These are phyloP conservation scores for Piper betle DNA, from an alignment of 164 flowering plant species.

Conservation along the genomic window DNA sequence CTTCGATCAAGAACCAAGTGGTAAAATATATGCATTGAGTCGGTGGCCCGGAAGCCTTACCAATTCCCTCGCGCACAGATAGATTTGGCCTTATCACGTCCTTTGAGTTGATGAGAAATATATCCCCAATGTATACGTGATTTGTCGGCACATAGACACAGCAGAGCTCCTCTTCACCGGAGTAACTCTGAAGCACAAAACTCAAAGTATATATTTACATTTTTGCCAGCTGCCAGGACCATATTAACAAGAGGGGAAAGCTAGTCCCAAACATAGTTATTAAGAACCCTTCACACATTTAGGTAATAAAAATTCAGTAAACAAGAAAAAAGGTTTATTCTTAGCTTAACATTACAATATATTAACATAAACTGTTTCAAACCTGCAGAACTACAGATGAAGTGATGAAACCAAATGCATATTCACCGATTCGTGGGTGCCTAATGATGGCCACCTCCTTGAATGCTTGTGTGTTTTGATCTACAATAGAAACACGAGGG, in stretches of 20 bases:
- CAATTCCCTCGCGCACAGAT: slow-evolving; percentile 76
- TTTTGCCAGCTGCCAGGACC: neutral
- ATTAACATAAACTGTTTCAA: neutral
- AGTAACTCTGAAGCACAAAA: slow-evolving; percentile 28
- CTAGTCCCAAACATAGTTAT: neutral
- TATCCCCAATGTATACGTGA: slow-evolving; percentile 69
- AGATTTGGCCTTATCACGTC: slow-evolving; percentile 65
- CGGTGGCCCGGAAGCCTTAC: slow-evolving; percentile 20
- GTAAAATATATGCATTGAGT: neutral
- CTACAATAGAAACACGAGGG: slow-evolving; percentile 22
- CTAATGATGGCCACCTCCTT: slow-evolving; percentile 91
- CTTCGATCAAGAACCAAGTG: no score
- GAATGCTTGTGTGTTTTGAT: slow-evolving; percentile 80
- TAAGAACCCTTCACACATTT: neutral
- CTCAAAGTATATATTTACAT: neutral
- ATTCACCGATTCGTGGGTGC: slow-evolving; percentile 91
- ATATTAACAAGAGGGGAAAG: neutral
- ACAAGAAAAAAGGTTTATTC: neutral
- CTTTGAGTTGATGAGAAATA: slow-evolving; percentile 50
- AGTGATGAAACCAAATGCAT: slow-evolving; percentile 90
- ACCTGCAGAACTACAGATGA: slow-evolving; percentile 67
- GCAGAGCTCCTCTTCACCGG: slow-evolving; percentile 65
- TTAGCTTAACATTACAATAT: neutral
- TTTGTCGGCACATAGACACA: slow-evolving; percentile 73
- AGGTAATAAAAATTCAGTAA: neutral